Base-by-base conservation (phyloP, 441 rosid genomes). In the Flueggea neowawraea region DNA sequence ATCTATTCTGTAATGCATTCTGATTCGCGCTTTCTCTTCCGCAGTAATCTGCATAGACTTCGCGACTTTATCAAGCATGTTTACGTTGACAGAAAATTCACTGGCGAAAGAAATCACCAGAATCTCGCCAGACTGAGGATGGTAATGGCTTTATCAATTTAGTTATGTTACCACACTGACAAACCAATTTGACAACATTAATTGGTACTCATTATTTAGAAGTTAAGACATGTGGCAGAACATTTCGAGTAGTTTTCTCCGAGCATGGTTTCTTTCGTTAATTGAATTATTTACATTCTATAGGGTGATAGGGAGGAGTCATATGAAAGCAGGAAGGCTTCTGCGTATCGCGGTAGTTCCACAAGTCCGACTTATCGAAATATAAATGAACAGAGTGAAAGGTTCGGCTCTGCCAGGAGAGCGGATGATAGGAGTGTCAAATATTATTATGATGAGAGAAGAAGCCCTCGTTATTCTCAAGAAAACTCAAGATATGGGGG, bases 51-150 rank as follows among this genome's bases (percentile, higher is more conserved):
- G n/a, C 75, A 73, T 39, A 84, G 69, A 73, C 85, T 89, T 52
- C 73, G 97, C 62, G 92, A 83, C 61, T 95, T 95, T 71, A 86
- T 95, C 79, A 87, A 73, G 78, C 87, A 80, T 50, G 95, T 88
- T 43, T 95, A 95, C 65, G 92, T 89, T 57, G 97, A 86, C 49
- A 78, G 83, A 68, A 82, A 64, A 74, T 95, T 78, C 75, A 48
- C 72, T 14, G 84, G 86, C 49, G 85, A 82, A 66, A 75, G 75
- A 66, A 64, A 61, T 69, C 47, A 48, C 0, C 89, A 75, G 43
- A 82, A 67, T 65, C 68, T 73, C 55, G 78, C 79, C 4, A 68
- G 52, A 63, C 70, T 79, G 45, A 83, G 75, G 82, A 43, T 84
- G 84, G 97, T 91, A 82, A 69, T 36, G 41, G 41, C 6, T 36